Percentiles rank a stretch among this genome's conserved stretches.
Evolutionary conservation across 2,329 filamentous ascomycete species (phyloP).

Genomic region (Colletotrichum sp.): DNA sequence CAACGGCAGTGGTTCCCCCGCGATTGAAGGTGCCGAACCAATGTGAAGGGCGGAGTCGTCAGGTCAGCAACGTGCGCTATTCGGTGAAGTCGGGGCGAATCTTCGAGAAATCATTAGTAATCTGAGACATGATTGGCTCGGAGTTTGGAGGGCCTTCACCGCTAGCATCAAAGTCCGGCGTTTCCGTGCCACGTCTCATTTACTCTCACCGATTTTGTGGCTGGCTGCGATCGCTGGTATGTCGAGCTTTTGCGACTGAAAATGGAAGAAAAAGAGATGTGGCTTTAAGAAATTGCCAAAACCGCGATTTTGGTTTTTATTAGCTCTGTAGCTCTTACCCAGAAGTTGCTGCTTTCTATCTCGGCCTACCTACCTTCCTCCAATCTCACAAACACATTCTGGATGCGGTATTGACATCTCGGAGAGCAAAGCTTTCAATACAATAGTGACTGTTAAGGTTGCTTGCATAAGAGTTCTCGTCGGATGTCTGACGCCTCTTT

Average conservation of each 20-base stretch:
- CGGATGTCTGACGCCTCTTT: not conserved
- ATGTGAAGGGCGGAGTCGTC: not conserved
- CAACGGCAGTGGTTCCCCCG: not conserved
- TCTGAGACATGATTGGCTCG: conserved; percentile 1
- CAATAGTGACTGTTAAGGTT: not conserved
- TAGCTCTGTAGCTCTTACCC: not conserved
- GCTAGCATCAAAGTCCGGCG: not conserved
- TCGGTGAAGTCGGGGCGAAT: conserved; percentile 4
- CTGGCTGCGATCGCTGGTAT: not conserved
- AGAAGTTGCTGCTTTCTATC: not conserved
- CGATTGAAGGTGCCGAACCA: not conserved
- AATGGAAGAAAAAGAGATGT: not conserved
- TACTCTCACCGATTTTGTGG: not conserved
- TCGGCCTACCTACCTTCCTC: not conserved
- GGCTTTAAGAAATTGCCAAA: not conserved
- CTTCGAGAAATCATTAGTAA: conserved; percentile 17
- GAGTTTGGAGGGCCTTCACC: not conserved
- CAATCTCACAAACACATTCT: not conserved
- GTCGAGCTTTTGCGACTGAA: not conserved
- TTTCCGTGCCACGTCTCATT: not conserved
- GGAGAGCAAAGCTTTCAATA: not conserved
- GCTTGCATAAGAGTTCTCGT: not conserved
- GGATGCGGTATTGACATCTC: not conserved
- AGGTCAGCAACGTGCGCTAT: not conserved
- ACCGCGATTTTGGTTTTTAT: not conserved